phyloP scores from a whole-genome alignment of 345 rosid species.

The Citrus glauca region DNA sequence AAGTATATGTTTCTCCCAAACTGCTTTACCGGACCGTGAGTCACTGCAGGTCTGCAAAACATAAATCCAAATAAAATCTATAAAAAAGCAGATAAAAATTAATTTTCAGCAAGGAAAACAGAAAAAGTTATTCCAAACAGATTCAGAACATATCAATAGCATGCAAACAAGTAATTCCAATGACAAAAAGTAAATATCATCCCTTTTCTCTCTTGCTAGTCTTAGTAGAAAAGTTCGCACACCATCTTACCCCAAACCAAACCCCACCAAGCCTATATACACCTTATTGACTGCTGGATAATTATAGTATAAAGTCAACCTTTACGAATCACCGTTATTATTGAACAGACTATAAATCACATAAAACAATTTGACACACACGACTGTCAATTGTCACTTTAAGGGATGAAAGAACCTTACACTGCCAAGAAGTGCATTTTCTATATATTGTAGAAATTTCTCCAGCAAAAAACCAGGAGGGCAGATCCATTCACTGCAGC shows the following conservation, averaged over 20 bases:
- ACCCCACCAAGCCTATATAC: not conserved
- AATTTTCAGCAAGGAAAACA: not conserved
- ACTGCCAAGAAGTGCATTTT: constrained; percentile 64
- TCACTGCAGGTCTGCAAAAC: constrained; percentile 41
- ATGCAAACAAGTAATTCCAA: not conserved
- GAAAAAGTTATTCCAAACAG: not conserved
- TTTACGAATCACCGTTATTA: not conserved
- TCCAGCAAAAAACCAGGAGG: constrained; percentile 45
- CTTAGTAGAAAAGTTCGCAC: not conserved
- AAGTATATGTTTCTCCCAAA: constrained; percentile 43
- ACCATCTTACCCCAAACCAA: not conserved
- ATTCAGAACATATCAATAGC: not conserved
- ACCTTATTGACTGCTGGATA: not conserved
- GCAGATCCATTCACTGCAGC: constrained; percentile 49
- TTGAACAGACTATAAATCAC: not conserved
- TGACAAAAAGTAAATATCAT: not conserved
- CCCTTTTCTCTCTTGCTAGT: not conserved
- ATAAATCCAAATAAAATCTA: constrained; percentile 12
- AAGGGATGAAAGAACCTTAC: constrained; percentile 36
- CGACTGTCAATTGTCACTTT: not conserved
- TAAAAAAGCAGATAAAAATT: not conserved
- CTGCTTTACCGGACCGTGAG: constrained; percentile 35
- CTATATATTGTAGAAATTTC: constrained; percentile 57
- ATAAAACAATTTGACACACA: not conserved
- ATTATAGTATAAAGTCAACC: not conserved